A percentile compares a stretch with the other conserved stretches of the same genome.
phyloP scores from a whole-genome alignment of 179 eudicot species.

The Spergularia azorica region DNA sequence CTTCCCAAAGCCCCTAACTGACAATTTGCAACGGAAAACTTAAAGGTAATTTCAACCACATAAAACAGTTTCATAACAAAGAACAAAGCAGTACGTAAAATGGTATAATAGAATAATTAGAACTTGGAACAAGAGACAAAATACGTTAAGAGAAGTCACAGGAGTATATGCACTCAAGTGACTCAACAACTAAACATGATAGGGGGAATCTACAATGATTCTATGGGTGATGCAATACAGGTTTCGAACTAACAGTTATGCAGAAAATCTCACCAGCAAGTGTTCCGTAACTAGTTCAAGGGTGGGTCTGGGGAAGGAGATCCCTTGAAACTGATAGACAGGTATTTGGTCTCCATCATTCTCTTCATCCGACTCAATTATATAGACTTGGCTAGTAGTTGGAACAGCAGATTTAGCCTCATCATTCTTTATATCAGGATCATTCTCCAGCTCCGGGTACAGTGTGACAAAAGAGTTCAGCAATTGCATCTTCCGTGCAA shows the following conservation, averaged over 20 bases:
- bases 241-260: neutral
- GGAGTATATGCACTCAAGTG: neutral
- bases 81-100: neutral
- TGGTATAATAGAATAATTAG: neutral
- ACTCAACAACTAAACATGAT: neutral
- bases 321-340: slow-evolving; percentile 39
- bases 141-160: slow-evolving; percentile 7
- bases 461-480: slow-evolving; percentile 19
- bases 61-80: neutral
- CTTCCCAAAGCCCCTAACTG: neutral
- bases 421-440: slow-evolving; percentile 43
- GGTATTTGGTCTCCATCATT: slow-evolving; percentile 37
- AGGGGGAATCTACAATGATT: neutral
- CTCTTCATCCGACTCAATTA: slow-evolving; percentile 82
- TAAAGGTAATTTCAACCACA: neutral
- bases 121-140: slow-evolving; percentile 1
- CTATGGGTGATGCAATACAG: neutral
- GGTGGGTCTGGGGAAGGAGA: slow-evolving; percentile 51
- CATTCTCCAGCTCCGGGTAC: slow-evolving; percentile 33
- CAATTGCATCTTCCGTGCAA: slow-evolving; percentile 31
- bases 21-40: neutral
- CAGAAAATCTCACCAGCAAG: slow-evolving; percentile 43
- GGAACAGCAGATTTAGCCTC: slow-evolving; percentile 26
- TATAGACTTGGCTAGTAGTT: slow-evolving; percentile 40
- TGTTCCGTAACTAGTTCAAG: slow-evolving; percentile 45